These are phyloP conservation scores for Talaromyces sp. DNA, from an alignment of 2,329 filamentous ascomycete genomes.

Conservation along the genomic window DNA sequence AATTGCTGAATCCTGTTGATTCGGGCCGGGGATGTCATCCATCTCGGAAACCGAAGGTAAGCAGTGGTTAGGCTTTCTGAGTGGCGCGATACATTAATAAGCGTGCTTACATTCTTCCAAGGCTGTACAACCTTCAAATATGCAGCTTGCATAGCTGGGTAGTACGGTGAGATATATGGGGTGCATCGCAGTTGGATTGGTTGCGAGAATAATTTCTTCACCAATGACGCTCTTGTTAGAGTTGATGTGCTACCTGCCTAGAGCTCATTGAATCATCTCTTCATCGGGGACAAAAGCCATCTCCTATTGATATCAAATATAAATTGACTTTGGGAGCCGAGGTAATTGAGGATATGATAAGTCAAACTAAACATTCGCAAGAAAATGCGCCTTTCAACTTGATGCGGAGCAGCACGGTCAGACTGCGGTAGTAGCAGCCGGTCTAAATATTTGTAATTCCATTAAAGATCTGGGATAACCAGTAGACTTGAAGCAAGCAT, in stretches of 20 bases:
- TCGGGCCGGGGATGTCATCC: neutral
- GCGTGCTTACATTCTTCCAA: neutral
- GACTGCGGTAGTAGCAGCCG: neutral
- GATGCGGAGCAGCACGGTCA: neutral
- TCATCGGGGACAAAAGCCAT: neutral
- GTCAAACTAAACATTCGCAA: neutral
- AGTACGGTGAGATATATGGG: neutral
- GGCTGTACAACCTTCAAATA: neutral
- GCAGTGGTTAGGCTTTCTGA: neutral
- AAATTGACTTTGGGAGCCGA: neutral
- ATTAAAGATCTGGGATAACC: neutral
- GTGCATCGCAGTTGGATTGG: neutral
- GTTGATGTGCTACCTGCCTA: too few relatives aligned
- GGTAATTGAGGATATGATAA: too few relatives aligned
- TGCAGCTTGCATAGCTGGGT: neutral
- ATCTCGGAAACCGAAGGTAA: slow-evolving; percentile 4
- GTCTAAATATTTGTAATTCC: neutral
- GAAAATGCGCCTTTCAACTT: too few relatives aligned
- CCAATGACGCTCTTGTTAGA: neutral
- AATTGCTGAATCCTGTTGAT: neutral
- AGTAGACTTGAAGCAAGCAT: too few relatives aligned
- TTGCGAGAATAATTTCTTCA: neutral
- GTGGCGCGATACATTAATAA: neutral
- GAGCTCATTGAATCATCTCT: neutral
- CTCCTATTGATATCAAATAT: neutral